Evolutionary conservation across 108 stramenopile species (phyloP), one percentile per base, ranked within the genome.

Genomic region (Poteriospumella lacustris): DNA sequence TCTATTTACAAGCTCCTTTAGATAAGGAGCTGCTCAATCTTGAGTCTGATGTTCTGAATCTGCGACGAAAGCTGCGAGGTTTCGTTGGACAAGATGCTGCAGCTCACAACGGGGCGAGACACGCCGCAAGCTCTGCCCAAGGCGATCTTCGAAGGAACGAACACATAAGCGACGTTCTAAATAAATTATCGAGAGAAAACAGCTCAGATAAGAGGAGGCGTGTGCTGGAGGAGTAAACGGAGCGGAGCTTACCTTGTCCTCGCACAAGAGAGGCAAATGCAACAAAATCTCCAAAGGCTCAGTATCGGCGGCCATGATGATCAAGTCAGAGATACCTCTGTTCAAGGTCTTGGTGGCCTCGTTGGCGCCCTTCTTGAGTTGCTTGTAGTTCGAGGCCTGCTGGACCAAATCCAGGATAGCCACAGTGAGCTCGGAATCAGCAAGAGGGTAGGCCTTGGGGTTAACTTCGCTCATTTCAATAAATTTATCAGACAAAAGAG

Each of bases 311-410:
- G 96, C 87, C 93, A 98, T 92, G 87, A 99, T 87, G 82, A 99
- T 97, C 60, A 99, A 80, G 85, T 99, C 99, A 68, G 91, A 87
- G 81, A 98, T 97, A 44, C 97, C 97, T 29, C 99, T 93, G 85
- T 99, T 99, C 78, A 99, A 80, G 0, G 97, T 97, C 84, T 99
- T 99, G 80, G 99, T 98, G 39, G 99, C 97, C 78, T 99, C 99
- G 91, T 99, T 99, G 77, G 97, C 99, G n/a, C 99, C 99, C 89
- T 94, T 94, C 88, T 96, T 96, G 59, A 94, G 92, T 89, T 94
- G 95, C 88, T 94, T 94, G 87, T 92, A 93, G 83, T 92, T 93
- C 80, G 87, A 84, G 5, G 94, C 91, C 80, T 99, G 96, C 85
- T 97, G 97, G 59, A 97, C 90, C 64, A 98, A 88, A 82, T 99